Evolutionary conservation across 2,329 filamentous ascomycete species (phyloP).

Genomic region (Diaporthe sp.): DNA sequence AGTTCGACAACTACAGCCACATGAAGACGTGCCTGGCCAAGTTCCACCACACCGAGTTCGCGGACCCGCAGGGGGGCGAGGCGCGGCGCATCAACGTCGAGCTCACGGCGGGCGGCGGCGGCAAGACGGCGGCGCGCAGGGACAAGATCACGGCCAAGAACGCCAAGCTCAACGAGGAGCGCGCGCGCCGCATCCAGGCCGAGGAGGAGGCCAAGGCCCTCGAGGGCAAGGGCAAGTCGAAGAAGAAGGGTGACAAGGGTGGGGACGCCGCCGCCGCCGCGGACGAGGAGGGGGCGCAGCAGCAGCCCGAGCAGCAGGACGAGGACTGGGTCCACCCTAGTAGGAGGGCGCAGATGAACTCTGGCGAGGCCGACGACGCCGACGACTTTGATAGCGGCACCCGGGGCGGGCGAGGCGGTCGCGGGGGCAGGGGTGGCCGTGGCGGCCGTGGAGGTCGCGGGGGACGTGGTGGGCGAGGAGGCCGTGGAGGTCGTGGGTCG

Average conservation of each 20-base stretch:
- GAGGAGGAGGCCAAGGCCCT: slow-evolving; percentile 53
- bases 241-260: slow-evolving; percentile 42
- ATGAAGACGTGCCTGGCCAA: slow-evolving; percentile 95
- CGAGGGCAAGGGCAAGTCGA: slow-evolving; percentile 52
- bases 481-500: background rate
- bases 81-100: slow-evolving; percentile 91
- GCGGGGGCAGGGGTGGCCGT: slow-evolving; percentile 10
- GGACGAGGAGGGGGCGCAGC: slow-evolving; percentile 44
- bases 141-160: slow-evolving; percentile 90
- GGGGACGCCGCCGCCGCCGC: slow-evolving; percentile 38
- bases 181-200: slow-evolving; percentile 61
- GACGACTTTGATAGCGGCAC: slow-evolving; percentile 20
- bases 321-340: slow-evolving; percentile 66
- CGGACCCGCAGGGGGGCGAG: slow-evolving; percentile 60
- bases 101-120: slow-evolving; percentile 90
- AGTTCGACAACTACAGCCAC: slow-evolving; percentile 87
- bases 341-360: slow-evolving; percentile 53
- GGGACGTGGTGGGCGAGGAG: slow-evolving; percentile 1
- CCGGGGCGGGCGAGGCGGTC: slow-evolving; percentile 3
- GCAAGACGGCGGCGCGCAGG: slow-evolving; percentile 80
- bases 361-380: slow-evolving; percentile 1
- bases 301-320: slow-evolving; percentile 48
- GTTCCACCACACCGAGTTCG: slow-evolving; percentile 88
- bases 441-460: slow-evolving; percentile 3
- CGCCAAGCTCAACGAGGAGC: slow-evolving; percentile 81